These are phyloP conservation scores for Exophiala alcalophila DNA, from an alignment of 2,329 filamentous ascomycete species.

Conservation along the genomic window DNA sequence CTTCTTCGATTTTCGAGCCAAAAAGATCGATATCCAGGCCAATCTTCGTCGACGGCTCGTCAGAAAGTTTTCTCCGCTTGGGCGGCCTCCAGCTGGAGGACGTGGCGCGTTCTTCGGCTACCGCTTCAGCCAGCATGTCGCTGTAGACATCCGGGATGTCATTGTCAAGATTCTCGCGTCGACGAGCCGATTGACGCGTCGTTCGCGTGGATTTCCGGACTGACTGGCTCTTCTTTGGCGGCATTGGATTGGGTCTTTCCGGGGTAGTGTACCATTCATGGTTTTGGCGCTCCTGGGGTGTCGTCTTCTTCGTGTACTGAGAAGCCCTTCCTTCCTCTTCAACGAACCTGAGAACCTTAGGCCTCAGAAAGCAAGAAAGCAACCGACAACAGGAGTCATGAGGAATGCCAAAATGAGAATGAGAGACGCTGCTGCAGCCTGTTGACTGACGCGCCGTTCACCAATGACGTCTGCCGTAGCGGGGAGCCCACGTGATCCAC, in stretches of 20 bases:
- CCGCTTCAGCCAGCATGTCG: constrained; percentile 39
- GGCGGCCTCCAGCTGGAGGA: constrained; percentile 34
- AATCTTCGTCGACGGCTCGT: constrained; percentile 30
- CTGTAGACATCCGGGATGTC: constrained; percentile 39
- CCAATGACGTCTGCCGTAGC: no score
- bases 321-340: no score
- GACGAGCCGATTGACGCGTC: constrained; percentile 26
- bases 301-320: no score
- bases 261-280: constrained; percentile 3
- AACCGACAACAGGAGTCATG: no score
- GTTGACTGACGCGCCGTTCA: no score
- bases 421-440: no score
- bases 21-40: constrained; percentile 21
- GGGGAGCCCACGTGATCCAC: no score
- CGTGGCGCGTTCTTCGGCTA: constrained; percentile 36
- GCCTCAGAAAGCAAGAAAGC: no score
- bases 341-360: no score
- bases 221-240: constrained; percentile 10
- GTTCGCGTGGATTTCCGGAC: constrained; percentile 4
- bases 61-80: constrained; percentile 41
- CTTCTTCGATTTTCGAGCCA: constrained; percentile 9
- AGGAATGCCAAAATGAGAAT: no score
- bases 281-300: background rate
- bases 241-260: constrained; percentile 10
- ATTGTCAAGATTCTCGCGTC: constrained; percentile 27